A percentile compares a stretch with the other conserved stretches of the same genome.
Evolutionary conservation across 2,329 filamentous ascomycete species (phyloP).

Genomic region (Pseudopyrenochaeta lycopersici): DNA sequence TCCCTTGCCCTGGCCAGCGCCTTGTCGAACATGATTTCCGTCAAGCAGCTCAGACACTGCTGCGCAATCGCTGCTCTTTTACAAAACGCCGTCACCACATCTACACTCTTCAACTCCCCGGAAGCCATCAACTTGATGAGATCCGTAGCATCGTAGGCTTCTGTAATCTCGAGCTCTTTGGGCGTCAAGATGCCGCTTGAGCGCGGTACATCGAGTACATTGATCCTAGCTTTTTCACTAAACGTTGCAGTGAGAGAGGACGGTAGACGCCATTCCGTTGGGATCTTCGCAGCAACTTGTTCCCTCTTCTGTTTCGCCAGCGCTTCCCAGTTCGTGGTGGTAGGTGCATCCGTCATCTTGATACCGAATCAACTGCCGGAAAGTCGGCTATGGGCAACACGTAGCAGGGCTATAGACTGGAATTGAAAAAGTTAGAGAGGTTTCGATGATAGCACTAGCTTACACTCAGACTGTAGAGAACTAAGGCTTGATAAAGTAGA

Average conservation of each 20-base stretch:
- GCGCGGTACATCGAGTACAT: slow-evolving; percentile 41
- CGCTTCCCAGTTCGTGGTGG: slow-evolving; percentile 39
- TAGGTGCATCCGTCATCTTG: slow-evolving; percentile 12
- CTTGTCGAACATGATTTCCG: slow-evolving; percentile 55
- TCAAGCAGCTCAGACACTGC: slow-evolving; percentile 62
- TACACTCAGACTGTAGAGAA: too few relatives aligned
- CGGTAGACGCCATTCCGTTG: slow-evolving; percentile 43
- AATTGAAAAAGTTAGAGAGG: too few relatives aligned
- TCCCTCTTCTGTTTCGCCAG: slow-evolving; percentile 42
- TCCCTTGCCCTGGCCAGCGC: slow-evolving; percentile 50
- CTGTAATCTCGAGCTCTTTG: slow-evolving; percentile 46
- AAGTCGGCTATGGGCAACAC: not conserved
- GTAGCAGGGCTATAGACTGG: too few relatives aligned
- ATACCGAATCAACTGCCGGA: not conserved
- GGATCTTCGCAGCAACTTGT: slow-evolving; percentile 39
- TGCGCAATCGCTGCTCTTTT: slow-evolving; percentile 65
- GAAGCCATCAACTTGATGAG: slow-evolving; percentile 37
- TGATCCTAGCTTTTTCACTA: slow-evolving; percentile 27
- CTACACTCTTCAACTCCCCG: slow-evolving; percentile 37
- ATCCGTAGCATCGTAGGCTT: slow-evolving; percentile 44
- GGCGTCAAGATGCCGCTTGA: slow-evolving; percentile 41
- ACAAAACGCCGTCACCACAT: slow-evolving; percentile 64
- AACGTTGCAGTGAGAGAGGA: slow-evolving; percentile 25
- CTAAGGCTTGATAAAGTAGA: too few relatives aligned
- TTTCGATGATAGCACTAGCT: too few relatives aligned